phyloP scores from a whole-genome alignment of 768 basidiomycete genomes.

The Amanita phalloides region DNA sequence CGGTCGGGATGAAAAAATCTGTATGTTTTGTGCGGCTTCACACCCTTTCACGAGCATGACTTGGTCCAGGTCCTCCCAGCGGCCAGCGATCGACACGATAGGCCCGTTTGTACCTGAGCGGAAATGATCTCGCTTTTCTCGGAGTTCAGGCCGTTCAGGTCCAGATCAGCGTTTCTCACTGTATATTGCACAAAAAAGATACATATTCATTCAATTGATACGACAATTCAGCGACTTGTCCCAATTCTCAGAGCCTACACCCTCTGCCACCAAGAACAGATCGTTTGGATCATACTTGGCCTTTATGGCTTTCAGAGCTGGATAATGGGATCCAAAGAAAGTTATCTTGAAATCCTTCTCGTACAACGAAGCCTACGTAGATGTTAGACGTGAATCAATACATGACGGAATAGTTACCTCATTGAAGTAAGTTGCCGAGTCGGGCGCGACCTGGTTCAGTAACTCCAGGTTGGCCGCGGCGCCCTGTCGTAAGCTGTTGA shows the following conservation, averaged over 20 bases:
- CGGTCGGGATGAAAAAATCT: neutral
- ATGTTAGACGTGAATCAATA: neutral
- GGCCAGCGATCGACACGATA: neutral
- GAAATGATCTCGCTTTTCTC: conserved; percentile 1
- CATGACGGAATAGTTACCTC: neutral
- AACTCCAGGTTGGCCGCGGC: neutral
- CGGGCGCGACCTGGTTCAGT: neutral
- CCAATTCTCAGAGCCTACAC: conserved; percentile 44
- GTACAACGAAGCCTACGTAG: conserved; percentile 28
- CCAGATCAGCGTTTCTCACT: no score
- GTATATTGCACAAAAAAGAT: no score
- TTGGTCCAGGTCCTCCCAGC: neutral
- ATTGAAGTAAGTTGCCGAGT: neutral
- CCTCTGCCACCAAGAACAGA: conserved; percentile 33
- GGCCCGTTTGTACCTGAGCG: neutral
- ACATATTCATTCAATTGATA: neutral
- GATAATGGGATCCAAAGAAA: conserved; percentile 38
- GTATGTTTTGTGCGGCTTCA: neutral
- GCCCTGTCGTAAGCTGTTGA: neutral
- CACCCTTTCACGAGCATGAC: neutral
- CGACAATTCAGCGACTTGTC: conserved; percentile 14
- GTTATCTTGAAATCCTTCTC: conserved; percentile 28
- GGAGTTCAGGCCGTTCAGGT: neutral
- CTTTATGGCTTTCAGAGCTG: conserved; percentile 29
- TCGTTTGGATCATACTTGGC: conserved; percentile 29